Conservation (phyloP, 192 early-diverging fungal species). For the Linnemannia elongata region DNA sequence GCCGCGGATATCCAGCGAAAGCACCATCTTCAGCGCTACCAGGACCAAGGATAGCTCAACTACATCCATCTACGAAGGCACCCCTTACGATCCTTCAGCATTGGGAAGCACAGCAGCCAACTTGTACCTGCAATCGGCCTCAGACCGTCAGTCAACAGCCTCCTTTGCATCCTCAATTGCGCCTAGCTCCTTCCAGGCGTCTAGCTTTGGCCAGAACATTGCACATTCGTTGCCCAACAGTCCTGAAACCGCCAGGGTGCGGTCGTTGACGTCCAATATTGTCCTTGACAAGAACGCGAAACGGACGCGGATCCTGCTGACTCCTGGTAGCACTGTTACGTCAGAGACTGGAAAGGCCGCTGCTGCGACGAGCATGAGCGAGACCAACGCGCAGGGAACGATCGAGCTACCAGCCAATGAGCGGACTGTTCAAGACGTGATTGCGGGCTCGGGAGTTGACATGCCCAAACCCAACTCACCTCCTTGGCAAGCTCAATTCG, state of each 20-base stretch:
- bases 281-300: conserved; percentile 57
- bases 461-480: conserved; percentile 40
- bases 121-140: conserved; percentile 30
- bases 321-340: conserved; percentile 46
- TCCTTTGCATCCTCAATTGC: conserved; percentile 50
- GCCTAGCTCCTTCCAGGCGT: conserved; percentile 25
- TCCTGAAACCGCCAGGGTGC: conserved; percentile 21
- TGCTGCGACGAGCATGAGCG: conserved; percentile 63
- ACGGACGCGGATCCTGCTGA: conserved; percentile 47
- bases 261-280: conserved; percentile 51
- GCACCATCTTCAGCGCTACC: conserved; percentile 44
- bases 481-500: conserved; percentile 44
- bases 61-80: conserved; percentile 33
- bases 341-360: conserved; percentile 58
- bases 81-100: conserved; percentile 31
- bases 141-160: conserved; percentile 44
- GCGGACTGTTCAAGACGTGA: conserved; percentile 34
- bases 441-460: conserved; percentile 49
- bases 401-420: conserved; percentile 56
- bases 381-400: conserved; percentile 54
- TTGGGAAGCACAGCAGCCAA: conserved; percentile 20
- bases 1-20: conserved; percentile 54
- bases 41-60: conserved; percentile 35
- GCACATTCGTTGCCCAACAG: conserved; percentile 15
- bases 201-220: conserved; percentile 16